These are phyloP conservation scores for Chlamydomonas urium DNA, from an alignment of 139 green algal genomes.

Conservation along the genomic window DNA sequence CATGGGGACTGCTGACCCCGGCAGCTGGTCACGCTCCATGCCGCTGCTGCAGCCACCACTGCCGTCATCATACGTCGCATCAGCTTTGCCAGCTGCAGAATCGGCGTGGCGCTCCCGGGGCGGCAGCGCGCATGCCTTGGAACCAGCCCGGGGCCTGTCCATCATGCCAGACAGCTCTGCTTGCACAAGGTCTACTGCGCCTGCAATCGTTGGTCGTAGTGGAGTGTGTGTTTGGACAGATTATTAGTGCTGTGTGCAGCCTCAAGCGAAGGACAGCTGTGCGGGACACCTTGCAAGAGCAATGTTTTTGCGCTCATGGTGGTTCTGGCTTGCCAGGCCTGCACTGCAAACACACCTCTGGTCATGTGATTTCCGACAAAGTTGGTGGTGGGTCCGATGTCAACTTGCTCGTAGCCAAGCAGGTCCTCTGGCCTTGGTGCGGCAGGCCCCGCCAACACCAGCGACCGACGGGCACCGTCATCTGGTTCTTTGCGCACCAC, in stretches of 20 bases:
- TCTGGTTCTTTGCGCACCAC: no score
- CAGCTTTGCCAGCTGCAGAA: no score
- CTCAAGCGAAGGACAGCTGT: no score
- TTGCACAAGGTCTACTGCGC: slow-evolving; percentile 51
- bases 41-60: no score
- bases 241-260: no score
- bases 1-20: no score
- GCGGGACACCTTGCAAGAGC: no score
- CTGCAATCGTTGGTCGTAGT: slow-evolving; percentile 64
- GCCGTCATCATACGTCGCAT: no score
- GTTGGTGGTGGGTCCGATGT: slow-evolving; percentile 7
- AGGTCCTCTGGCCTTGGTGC: not conserved
- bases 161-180: slow-evolving; percentile 36
- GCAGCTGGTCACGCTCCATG: no score
- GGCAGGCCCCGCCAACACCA: not conserved
- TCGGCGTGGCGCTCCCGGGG: no score
- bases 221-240: slow-evolving; percentile 66
- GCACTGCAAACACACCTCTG: not conserved
- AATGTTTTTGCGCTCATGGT: slow-evolving; percentile 71
- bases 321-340: slow-evolving; percentile 87
- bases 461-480: not conserved
- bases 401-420: slow-evolving; percentile 8
- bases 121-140: no score
- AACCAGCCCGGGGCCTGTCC: no score
- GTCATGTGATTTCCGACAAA: slow-evolving; percentile 16